Percentiles rank a stretch among this genome's conserved stretches.
Evolutionary conservation across 2,329 filamentous ascomycete species (phyloP).

Genomic region (Hymenoscyphus albidus): DNA sequence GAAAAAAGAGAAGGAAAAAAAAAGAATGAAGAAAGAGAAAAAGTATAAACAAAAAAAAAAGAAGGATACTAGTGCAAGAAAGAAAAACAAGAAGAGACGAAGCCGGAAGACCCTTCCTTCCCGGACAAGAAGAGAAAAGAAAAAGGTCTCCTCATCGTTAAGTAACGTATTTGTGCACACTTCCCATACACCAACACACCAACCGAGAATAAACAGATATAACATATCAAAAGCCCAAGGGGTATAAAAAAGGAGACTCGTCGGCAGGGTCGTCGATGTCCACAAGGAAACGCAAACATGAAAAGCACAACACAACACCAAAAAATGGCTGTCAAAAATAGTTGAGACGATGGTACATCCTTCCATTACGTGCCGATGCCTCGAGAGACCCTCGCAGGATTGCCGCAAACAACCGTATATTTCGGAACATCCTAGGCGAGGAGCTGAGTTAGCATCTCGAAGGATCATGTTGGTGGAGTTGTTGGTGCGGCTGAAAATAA

Average conservation of each 20-base stretch:
- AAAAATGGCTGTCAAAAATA: not conserved
- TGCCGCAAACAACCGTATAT: slow-evolving; percentile 35
- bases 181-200: not conserved
- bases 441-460: slow-evolving; percentile 1
- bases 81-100: too few relatives aligned
- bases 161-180: not conserved
- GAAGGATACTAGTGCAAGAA: too few relatives aligned
- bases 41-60: too few relatives aligned
- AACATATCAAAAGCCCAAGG: not conserved
- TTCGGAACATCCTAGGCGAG: slow-evolving; percentile 34
- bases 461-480: not conserved
- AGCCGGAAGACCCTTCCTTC: too few relatives aligned
- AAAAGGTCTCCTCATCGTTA: not conserved
- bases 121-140: too few relatives aligned
- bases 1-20: too few relatives aligned
- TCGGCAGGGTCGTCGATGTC: not conserved
- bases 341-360: not conserved
- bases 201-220: not conserved
- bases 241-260: slow-evolving; percentile 5
- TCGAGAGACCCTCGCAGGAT: slow-evolving; percentile 34
- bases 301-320: not conserved
- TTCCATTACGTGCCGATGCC: slow-evolving; percentile 26
- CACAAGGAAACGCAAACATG: not conserved
- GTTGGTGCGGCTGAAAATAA: not conserved
- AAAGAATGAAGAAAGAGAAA: too few relatives aligned